These are phyloP conservation scores for Binderoboletus segoi DNA, from an alignment of 1,284 basidiomycete species.

Conservation along the genomic window DNA sequence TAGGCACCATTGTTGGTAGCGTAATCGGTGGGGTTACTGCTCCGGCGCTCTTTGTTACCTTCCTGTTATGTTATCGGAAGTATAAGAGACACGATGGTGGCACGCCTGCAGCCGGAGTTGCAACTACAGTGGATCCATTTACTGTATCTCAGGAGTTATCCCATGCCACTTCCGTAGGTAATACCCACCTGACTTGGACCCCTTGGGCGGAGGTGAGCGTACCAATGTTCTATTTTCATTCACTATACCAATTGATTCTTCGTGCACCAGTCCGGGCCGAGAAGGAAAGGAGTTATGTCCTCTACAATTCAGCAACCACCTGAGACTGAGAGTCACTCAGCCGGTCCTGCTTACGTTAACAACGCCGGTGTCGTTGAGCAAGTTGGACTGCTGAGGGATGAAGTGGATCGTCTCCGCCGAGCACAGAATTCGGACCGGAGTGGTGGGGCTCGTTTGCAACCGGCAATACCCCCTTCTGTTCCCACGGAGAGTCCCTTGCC, in stretches of 20 bases:
- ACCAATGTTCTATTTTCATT: neutral
- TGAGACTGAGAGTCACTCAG: neutral
- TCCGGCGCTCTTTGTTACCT: neutral
- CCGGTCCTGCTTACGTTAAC: neutral
- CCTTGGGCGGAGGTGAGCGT: neutral
- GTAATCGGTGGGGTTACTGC: neutral
- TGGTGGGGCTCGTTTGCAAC: too few species aligned
- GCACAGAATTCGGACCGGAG: neutral
- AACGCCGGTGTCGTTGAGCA: neutral
- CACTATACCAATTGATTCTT: neutral
- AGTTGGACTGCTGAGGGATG: constrained; percentile 10
- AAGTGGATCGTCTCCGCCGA: constrained; percentile 13
- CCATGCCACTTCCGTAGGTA: too few species aligned
- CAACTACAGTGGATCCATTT: neutral
- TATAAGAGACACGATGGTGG: neutral
- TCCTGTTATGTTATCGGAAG: neutral
- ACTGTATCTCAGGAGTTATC: too few species aligned
- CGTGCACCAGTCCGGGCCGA: neutral
- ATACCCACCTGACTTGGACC: rapidly evolving
- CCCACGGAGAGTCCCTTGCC: too few species aligned
- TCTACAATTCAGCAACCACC: neutral
- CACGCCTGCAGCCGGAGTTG: too few species aligned
- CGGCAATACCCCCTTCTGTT: too few species aligned
- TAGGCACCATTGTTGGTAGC: constrained; percentile 14
- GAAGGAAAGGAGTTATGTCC: neutral